These are phyloP conservation scores for Xylaria castorea DNA, from an alignment of 495 filamentous ascomycete genomes.

Conservation along the genomic window DNA sequence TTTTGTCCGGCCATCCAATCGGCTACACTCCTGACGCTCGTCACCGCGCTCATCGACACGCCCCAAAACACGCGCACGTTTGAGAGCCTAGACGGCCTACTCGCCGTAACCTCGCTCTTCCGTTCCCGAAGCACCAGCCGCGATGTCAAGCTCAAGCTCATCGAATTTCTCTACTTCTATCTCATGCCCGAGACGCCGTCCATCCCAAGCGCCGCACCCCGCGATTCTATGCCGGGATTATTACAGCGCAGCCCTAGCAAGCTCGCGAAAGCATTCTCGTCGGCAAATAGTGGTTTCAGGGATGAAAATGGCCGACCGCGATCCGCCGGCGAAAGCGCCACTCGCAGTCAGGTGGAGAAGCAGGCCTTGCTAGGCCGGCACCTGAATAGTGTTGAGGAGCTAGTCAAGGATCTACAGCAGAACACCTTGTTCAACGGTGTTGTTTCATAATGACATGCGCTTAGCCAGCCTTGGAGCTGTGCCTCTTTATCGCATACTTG, in stretches of 20 bases:
- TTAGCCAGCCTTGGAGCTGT: background rate
- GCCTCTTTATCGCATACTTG: background rate
- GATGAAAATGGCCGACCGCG: constrained; percentile 49
- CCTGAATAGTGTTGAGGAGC: constrained; percentile 86
- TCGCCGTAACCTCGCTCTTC: constrained; percentile 93
- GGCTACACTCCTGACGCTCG: constrained; percentile 84
- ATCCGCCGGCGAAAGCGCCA: constrained; percentile 52
- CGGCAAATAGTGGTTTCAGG: constrained; percentile 42
- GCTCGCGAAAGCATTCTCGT: constrained; percentile 58
- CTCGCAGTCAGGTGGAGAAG: constrained; percentile 84
- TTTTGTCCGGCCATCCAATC: constrained; percentile 93
- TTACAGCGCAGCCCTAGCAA: constrained; percentile 78
- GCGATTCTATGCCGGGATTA: constrained; percentile 47
- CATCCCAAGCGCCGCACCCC: constrained; percentile 50
- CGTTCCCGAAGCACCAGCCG: constrained; percentile 80
- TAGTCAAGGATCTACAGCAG: constrained; percentile 88
- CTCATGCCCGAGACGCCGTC: constrained; percentile 88
- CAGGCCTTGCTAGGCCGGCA: constrained; percentile 80
- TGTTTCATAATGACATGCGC: constrained; percentile 30
- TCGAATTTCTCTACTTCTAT: constrained; percentile 98
- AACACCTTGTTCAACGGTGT: constrained; percentile 71
- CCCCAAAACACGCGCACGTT: constrained; percentile 90
- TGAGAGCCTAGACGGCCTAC: constrained; percentile 88
- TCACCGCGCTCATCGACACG: constrained; percentile 82
- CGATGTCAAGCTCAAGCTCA: constrained; percentile 89